Conservation (phyloP, 1,139 yeast species). For the Kazachstania sp. region DNA sequence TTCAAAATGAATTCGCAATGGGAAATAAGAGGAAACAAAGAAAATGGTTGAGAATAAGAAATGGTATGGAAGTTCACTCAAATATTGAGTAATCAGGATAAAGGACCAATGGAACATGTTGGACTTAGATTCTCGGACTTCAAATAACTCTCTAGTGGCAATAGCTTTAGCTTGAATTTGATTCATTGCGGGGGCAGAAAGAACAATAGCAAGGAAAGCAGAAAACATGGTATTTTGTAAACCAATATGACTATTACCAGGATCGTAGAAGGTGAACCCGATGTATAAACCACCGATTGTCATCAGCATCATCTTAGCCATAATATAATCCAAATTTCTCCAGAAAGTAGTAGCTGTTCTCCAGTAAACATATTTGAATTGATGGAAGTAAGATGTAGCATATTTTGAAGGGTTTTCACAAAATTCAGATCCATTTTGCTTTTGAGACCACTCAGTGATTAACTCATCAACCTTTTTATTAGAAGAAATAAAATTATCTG, state of each 20-base stretch:
- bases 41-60: slow-evolving; percentile 43
- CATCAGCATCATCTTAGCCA: slow-evolving; percentile 37
- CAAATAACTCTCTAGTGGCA: slow-evolving; percentile 47
- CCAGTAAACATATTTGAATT: slow-evolving; percentile 31
- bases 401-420: slow-evolving; percentile 21
- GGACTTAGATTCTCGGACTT: slow-evolving; percentile 57
- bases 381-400: slow-evolving; percentile 36
- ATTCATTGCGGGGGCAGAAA: slow-evolving; percentile 37
- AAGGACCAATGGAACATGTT: slow-evolving; percentile 61
- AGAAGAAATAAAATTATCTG: slow-evolving; percentile 31
- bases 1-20: slow-evolving; percentile 41
- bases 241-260: slow-evolving; percentile 32
- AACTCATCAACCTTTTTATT: slow-evolving; percentile 26
- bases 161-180: slow-evolving; percentile 43
- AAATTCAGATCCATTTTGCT: slow-evolving; percentile 6
- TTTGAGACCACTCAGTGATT: slow-evolving; percentile 14
- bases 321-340: slow-evolving; percentile 39
- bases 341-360: slow-evolving; percentile 37
- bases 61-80: slow-evolving; percentile 51
- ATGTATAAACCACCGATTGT: slow-evolving; percentile 36
- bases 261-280: slow-evolving; percentile 40
- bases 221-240: slow-evolving; percentile 44
- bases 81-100: slow-evolving; percentile 42
- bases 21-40: slow-evolving; percentile 51
- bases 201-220: slow-evolving; percentile 38